Conservation (phyloP, 306 rosid genomes). For the Vicia sativa region DNA sequence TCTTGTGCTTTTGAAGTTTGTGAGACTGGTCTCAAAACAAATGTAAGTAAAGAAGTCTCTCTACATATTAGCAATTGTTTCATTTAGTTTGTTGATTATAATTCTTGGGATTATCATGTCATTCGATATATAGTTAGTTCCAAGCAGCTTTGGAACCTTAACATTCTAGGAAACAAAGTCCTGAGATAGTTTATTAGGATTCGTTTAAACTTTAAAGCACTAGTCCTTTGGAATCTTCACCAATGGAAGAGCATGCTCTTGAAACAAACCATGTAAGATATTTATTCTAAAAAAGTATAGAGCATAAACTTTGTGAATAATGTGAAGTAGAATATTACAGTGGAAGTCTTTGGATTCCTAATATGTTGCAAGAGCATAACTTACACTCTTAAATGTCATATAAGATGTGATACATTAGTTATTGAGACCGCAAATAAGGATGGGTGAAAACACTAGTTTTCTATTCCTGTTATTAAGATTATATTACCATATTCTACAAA, state of each 20-base stretch:
- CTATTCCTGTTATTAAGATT: neutral
- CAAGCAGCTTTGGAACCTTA: slow-evolving; percentile 7
- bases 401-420: slow-evolving; percentile 3
- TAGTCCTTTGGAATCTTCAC: neutral
- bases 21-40: slow-evolving; percentile 67
- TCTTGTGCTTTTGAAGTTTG: slow-evolving; percentile 63
- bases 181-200: slow-evolving; percentile 2
- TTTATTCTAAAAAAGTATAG: neutral
- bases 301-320: neutral
- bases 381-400: slow-evolving; percentile 9
- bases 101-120: slow-evolving; percentile 12
- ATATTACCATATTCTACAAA: slow-evolving; percentile 15
- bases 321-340: neutral
- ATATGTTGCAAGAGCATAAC: slow-evolving; percentile 16
- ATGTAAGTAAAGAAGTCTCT: slow-evolving; percentile 56
- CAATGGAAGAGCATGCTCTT: neutral
- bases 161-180: slow-evolving; percentile 6
- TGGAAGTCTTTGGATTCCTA: slow-evolving; percentile 14
- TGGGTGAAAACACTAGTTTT: neutral
- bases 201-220: neutral
- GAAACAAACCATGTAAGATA: neutral
- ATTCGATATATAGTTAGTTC: neutral
- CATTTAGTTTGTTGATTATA: slow-evolving; percentile 2
- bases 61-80: slow-evolving; percentile 1
- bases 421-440: slow-evolving; percentile 9